These are phyloP conservation scores for Mesembryanthemum crystallinum DNA, from an alignment of 148 eudicot species.

Conservation along the genomic window DNA sequence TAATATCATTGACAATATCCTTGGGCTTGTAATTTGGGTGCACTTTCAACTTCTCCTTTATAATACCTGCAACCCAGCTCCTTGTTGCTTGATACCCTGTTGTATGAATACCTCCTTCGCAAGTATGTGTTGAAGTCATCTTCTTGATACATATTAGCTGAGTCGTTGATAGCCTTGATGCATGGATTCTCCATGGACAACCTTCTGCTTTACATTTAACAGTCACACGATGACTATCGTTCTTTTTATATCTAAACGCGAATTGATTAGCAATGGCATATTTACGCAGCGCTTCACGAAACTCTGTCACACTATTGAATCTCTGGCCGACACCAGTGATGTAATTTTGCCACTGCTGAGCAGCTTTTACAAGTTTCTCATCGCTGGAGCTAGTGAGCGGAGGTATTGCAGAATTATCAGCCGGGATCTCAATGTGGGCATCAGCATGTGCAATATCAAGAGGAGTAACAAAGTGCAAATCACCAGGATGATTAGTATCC, in stretches of 20 bases:
- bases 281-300: constrained; percentile 85
- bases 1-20: constrained; percentile 88
- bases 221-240: constrained; percentile 94
- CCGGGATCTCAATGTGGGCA: constrained; percentile 41
- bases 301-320: constrained; percentile 77
- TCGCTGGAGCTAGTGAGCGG: constrained; percentile 43
- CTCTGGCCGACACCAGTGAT: constrained; percentile 95
- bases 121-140: constrained; percentile 78
- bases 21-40: constrained; percentile 86
- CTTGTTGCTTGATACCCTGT: constrained; percentile 85
- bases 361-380: constrained; percentile 67
- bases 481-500: constrained; percentile 46
- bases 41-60: constrained; percentile 80
- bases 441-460: constrained; percentile 50
- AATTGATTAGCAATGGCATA: constrained; percentile 88
- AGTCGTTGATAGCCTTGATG: constrained; percentile 88
- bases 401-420: constrained; percentile 35
- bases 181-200: constrained; percentile 98
- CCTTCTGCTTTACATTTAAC: constrained; percentile 94
- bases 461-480: constrained; percentile 51
- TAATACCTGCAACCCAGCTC: constrained; percentile 93
- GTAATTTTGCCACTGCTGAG: constrained; percentile 81
- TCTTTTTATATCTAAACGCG: constrained; percentile 86
- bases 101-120: constrained; percentile 69
- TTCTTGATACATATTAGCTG: constrained; percentile 86